Evolutionary conservation across 208 protist species (phyloP), one percentile per base, ranked within the genome.

Genomic region (Crithidia bombi): DNA sequence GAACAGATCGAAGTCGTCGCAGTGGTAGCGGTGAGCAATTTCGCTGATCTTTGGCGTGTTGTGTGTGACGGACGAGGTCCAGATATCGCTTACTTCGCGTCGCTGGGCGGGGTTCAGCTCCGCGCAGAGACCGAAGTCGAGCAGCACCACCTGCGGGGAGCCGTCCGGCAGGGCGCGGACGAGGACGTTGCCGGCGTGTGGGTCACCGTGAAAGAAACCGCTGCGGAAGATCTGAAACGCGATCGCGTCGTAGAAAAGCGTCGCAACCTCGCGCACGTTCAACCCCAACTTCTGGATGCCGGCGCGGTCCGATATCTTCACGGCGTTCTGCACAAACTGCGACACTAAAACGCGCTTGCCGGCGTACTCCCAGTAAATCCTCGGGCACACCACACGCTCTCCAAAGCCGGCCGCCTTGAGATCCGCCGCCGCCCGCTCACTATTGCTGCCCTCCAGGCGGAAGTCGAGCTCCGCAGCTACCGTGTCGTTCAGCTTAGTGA

Each of bases 121-220:
- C 10, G 86, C 90, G 65, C 98, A 99, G 6, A 99, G 87, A 3
- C 98, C 98, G 81, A 98, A 98, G 75, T 99, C 98, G 0, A 99
- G 83, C 19, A 99, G 65, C 36, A 97, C 88, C 52, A 96, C 91
- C 63, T 96, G 91, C 44, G 85, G 73, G 57, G 72, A 47, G 38
- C 83, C 82, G 47, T 85, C 84, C 9, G 80, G 75, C 23, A 82
- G 65, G 51, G 65, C 57, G 28, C 88, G 87, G 43, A 98, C 90
- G n/a, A 98, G 78, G 44, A 99, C 73, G 74, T 99, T 98, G 39
- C 96, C 96, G 5, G 95, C 95, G 67, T 98, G 96, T 17, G 91
- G 91, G 71, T 98, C 95, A 30, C 81, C 93, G 73, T 99, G 97
- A 23, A 98, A 86, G 79, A 98, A 98, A 35, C 96, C 97, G 21